Conservation (phyloP, 192 early-diverging fungal species). For the Backusella psychrophila region DNA sequence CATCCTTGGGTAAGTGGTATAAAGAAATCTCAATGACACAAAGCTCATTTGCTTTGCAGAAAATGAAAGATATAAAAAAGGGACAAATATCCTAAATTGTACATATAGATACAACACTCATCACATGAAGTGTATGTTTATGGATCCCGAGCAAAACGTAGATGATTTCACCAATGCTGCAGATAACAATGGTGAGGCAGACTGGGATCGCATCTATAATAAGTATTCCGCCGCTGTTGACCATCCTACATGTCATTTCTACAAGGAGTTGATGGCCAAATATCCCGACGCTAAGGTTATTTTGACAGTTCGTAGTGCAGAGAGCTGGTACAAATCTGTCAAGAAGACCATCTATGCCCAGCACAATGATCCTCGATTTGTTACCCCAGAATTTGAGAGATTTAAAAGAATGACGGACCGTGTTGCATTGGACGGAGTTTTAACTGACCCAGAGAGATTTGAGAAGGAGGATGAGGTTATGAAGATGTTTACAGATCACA, state of each 20-base stretch:
- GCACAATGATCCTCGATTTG: not conserved
- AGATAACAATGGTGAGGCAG: slow-evolving; percentile 5
- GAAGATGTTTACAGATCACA: not conserved
- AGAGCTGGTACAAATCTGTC: slow-evolving; percentile 23
- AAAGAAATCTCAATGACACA: too few relatives aligned
- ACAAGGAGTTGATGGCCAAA: slow-evolving; percentile 13
- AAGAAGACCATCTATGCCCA: not conserved
- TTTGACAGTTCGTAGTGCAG: slow-evolving; percentile 15
- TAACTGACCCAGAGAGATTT: not conserved
- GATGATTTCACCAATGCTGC: not conserved
- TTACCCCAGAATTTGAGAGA: not conserved
- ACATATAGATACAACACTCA: slow-evolving; percentile 19
- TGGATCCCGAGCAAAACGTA: not conserved
- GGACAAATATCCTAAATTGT: not conserved
- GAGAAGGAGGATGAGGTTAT: not conserved
- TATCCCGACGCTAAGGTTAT: slow-evolving; percentile 32
- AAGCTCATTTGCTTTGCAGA: not conserved
- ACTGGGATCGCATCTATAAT: slow-evolving; percentile 14
- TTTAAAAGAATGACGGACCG: not conserved
- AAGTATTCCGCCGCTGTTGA: slow-evolving; percentile 24
- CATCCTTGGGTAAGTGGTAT: slow-evolving; percentile 15
- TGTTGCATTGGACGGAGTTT: not conserved
- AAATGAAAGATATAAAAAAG: not conserved
- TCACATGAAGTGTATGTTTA: slow-evolving; percentile 16
- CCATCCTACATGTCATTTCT: slow-evolving; percentile 14